A percentile compares a stretch with the other conserved stretches of the same genome.
phyloP scores from a whole-genome alignment of 2,329 filamentous ascomycete species.

The Fusarium poae region DNA sequence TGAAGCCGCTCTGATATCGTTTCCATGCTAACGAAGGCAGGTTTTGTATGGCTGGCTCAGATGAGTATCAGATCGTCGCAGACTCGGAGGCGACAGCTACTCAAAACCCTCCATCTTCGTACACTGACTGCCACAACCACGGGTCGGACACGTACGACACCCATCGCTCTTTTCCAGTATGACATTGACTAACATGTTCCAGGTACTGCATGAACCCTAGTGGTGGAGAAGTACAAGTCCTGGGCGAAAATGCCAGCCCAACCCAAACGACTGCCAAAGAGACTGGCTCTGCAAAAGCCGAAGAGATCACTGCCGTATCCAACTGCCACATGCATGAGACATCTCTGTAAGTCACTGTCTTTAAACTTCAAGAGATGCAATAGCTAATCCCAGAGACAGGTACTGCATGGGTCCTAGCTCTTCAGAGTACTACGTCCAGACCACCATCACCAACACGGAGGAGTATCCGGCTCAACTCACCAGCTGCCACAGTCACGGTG shows the following conservation, averaged over 20 bases:
- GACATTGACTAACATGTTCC: background rate
- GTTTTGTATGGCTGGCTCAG: constrained; percentile 41
- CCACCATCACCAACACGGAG: constrained; percentile 65
- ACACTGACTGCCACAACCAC: constrained; percentile 46
- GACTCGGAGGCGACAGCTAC: constrained; percentile 35
- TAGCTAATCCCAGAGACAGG: constrained; percentile 31
- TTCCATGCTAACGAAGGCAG: constrained; percentile 9
- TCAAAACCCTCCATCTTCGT: constrained; percentile 37
- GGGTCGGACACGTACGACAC: constrained; percentile 33
- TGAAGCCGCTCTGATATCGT: fast-evolving
- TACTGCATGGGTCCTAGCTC: constrained; percentile 58
- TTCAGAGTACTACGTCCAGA: constrained; percentile 58
- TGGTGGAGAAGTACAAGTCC: constrained; percentile 45
- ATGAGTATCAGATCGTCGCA: constrained; percentile 42
- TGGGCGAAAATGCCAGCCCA: constrained; percentile 31
- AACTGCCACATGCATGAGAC: constrained; percentile 57
- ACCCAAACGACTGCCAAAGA: constrained; percentile 24
- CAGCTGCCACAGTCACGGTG: constrained; percentile 72
- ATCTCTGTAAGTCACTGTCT: constrained; percentile 51
- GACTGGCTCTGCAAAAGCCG: constrained; percentile 17
- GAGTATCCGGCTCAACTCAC: constrained; percentile 72
- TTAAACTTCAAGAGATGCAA: fast-evolving
- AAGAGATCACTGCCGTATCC: constrained; percentile 54
- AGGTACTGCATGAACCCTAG: constrained; percentile 47
- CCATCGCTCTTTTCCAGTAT: fast-evolving